phyloP scores from a whole-genome alignment of 345 rosid genomes.

The Dimocarpus longan region DNA sequence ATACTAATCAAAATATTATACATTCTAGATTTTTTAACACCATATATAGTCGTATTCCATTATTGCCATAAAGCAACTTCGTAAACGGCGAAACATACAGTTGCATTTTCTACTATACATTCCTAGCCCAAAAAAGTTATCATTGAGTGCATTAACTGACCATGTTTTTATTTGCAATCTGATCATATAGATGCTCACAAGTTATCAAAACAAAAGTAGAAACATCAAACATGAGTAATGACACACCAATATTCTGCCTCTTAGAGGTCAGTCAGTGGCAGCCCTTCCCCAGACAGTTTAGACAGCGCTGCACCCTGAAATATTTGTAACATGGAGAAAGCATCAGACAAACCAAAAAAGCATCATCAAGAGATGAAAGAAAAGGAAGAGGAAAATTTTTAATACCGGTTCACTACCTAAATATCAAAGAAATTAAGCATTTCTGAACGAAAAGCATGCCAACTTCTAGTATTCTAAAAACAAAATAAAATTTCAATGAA shows the following conservation, averaged over 20 bases:
- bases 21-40: not conserved
- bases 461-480: not conserved
- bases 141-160: not conserved
- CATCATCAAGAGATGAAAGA: not conserved
- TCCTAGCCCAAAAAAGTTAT: not conserved
- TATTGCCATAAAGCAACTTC: not conserved
- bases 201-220: not conserved
- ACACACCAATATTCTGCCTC: not conserved
- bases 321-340: conserved; percentile 12
- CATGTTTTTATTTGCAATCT: not conserved
- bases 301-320: conserved; percentile 78
- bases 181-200: not conserved
- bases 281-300: conserved; percentile 76
- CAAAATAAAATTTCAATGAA: not conserved
- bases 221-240: not conserved
- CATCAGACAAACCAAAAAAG: not conserved
- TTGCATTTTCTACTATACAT: not conserved
- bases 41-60: not conserved
- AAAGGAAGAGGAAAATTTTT: not conserved
- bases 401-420: not conserved
- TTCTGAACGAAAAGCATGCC: not conserved
- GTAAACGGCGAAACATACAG: not conserved
- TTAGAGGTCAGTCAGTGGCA: conserved; percentile 37
- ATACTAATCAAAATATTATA: too few species aligned
- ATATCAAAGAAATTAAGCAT: not conserved